A percentile compares a stretch with the other conserved stretches of the same genome.
Conservation (phyloP, 257 asterid species). For the Fraxinus excelsior region DNA sequence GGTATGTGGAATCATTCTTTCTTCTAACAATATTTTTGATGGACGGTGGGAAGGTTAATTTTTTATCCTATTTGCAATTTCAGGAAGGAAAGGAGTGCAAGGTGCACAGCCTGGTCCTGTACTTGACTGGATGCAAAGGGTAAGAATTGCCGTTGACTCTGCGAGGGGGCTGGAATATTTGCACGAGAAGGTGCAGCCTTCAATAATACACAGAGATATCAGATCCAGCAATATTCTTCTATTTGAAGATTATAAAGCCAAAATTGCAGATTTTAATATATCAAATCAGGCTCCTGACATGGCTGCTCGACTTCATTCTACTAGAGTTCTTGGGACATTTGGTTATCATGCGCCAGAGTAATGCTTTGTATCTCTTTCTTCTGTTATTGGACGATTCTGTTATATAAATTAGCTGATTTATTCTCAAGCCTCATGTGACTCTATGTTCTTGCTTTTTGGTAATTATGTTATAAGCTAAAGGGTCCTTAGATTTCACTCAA, state of each 20-base stretch:
- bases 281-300: conserved; percentile 99
- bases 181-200: conserved; percentile 89
- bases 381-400: conserved; percentile 12
- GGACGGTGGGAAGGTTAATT: conserved; percentile 9
- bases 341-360: conserved; percentile 99
- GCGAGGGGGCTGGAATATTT: conserved; percentile 95
- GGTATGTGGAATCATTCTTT: conserved; percentile 48
- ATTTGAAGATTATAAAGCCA: conserved; percentile 90
- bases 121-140: conserved; percentile 97
- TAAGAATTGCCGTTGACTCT: conserved; percentile 92
- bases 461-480: neutral
- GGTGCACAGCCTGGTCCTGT: conserved; percentile 99
- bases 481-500: neutral
- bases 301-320: conserved; percentile 99
- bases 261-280: conserved; percentile 90
- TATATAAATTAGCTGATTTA: neutral
- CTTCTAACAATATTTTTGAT: conserved; percentile 17
- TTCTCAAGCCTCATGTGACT: neutral
- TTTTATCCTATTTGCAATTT: conserved; percentile 11
- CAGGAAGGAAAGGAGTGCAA: conserved; percentile 98
- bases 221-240: conserved; percentile 97
- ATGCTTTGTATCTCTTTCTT: conserved; percentile 29
- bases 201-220: conserved; percentile 90
- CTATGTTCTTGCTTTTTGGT: neutral
- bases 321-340: conserved; percentile 96